Percentiles rank a stretch among this genome's conserved stretches.
phyloP scores from a whole-genome alignment of 2,329 filamentous ascomycete species.

The Penicillium decumbens region DNA sequence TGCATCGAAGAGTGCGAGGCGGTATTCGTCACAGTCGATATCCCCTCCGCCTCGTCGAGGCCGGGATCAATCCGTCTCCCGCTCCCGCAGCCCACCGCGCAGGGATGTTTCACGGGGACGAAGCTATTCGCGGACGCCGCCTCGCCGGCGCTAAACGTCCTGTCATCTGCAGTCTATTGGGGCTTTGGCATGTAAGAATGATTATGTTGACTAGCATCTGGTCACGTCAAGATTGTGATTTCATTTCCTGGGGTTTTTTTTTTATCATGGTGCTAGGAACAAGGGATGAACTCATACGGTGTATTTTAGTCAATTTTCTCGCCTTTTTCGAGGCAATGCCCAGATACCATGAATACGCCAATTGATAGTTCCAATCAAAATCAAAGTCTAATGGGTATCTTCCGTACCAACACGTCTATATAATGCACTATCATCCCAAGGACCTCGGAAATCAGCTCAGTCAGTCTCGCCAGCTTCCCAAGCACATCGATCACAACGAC shows the following conservation, averaged over 20 bases:
- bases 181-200: background rate
- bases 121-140: conserved; percentile 22
- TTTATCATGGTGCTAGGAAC: conserved; percentile 2
- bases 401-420: conserved; percentile 3
- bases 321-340: background rate
- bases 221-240: background rate
- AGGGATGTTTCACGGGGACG: conserved; percentile 22
- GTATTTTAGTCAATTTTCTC: conserved; percentile 6
- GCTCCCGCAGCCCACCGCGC: conserved; percentile 22
- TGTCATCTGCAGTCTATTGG: background rate
- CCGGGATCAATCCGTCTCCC: conserved; percentile 21
- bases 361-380: background rate
- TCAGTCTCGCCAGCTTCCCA: conserved; percentile 55
- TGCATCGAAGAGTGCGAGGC: conserved; percentile 13
- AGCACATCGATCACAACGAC: conserved; percentile 77
- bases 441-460: background rate
- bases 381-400: conserved; percentile 17
- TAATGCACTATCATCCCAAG: background rate
- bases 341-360: conserved; percentile 8
- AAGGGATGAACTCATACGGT: conserved; percentile 1
- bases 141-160: conserved; percentile 14
- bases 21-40: conserved; percentile 27
- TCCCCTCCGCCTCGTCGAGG: conserved; percentile 29
- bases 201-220: background rate
- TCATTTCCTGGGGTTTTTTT: background rate